Evolutionary conservation across 2,329 filamentous ascomycete genomes (phyloP), one percentile per base, ranked within the genome.

Genomic region (Corinectria fuckeliana): DNA sequence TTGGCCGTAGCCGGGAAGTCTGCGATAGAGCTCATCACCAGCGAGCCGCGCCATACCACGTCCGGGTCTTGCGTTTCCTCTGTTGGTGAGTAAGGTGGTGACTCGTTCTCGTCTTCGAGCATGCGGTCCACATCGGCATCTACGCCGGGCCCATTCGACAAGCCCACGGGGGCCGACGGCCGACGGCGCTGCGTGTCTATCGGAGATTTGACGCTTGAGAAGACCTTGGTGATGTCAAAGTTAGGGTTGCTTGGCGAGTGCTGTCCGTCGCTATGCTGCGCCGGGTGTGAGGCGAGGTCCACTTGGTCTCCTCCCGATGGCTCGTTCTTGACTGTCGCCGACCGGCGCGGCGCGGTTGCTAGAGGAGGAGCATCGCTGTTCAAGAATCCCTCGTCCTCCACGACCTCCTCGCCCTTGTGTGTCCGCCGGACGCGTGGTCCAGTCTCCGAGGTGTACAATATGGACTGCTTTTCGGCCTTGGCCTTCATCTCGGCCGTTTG

Each of bases 111-210:
- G 60, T 97, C 92, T 69, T 93, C 86, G 7, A 98, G 85, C 67
- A 99, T 81, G 38, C 92, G 87, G 74, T 99, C 95, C 18, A 99
- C 91, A 60, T 98, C 95, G 3, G 91, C 86, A 74, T 99, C 94
- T 13, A 91, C 87, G 14, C 86, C 90, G 1, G 89, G 84, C 1
- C 88, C 86, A 56, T 80, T 77, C 5, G 80, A 76, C 13, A 79
- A 73, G 67, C 75, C 65, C 39, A 77, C 75, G 32, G 80, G 77
- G 54, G 84, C 78, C 45, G 82, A 87, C 39, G 80, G 76, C 44
- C 82, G 79, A 38, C 81, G 80, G 62, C 75, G 77, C 3, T 78
- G 76, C 47, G 81, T 75, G 58, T 76, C 74, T 50, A 84, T 80
- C 64, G 93, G 92, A 2, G 92, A 95, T 67, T 89, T 88, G 38